Evolutionary conservation across 2,329 filamentous ascomycete genomes (phyloP).

Genomic region (Epichloe gansuensis): DNA sequence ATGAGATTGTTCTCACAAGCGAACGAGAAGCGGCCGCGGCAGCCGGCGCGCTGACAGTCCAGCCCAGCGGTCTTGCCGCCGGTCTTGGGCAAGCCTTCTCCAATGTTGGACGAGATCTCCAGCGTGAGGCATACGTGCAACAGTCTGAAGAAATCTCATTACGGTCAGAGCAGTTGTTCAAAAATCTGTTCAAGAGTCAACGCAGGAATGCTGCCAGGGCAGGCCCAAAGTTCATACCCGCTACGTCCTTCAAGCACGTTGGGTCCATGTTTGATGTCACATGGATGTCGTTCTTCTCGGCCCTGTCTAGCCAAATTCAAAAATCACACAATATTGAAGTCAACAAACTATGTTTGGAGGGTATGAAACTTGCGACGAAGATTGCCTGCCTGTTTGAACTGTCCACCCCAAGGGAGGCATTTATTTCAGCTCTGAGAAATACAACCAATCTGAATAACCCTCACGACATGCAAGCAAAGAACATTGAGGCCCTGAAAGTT

Average conservation of each 20-base stretch:
- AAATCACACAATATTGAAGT: slow-evolving; percentile 87
- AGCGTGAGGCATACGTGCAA: slow-evolving; percentile 85
- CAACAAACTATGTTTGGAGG: slow-evolving; percentile 85
- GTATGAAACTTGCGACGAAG: slow-evolving; percentile 84
- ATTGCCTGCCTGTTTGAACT: slow-evolving; percentile 91
- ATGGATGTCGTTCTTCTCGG: slow-evolving; percentile 98
- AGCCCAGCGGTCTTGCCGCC: slow-evolving; percentile 56
- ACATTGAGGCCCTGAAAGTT: slow-evolving; percentile 85
- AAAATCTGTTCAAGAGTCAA: slow-evolving; percentile 82
- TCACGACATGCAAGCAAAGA: slow-evolving; percentile 89
- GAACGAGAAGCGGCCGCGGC: slow-evolving; percentile 84
- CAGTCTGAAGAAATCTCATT: slow-evolving; percentile 84
- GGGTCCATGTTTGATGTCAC: slow-evolving; percentile 98
- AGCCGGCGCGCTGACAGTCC: slow-evolving; percentile 46
- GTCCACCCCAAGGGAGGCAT: slow-evolving; percentile 85
- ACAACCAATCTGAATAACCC: slow-evolving; percentile 94
- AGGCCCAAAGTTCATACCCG: slow-evolving; percentile 70
- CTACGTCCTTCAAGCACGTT: slow-evolving; percentile 86
- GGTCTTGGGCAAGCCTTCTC: slow-evolving; percentile 80
- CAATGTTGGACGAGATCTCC: slow-evolving; percentile 81
- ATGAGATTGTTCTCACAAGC: slow-evolving; percentile 90
- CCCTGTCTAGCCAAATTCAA: slow-evolving; percentile 83
- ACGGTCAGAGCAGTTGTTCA: slow-evolving; percentile 72
- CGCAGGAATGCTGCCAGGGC: slow-evolving; percentile 61
- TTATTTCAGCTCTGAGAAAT: slow-evolving; percentile 83